Evolutionary conservation across 495 filamentous ascomycete species (phyloP).

Genomic region (Aspergillus indologenus): DNA sequence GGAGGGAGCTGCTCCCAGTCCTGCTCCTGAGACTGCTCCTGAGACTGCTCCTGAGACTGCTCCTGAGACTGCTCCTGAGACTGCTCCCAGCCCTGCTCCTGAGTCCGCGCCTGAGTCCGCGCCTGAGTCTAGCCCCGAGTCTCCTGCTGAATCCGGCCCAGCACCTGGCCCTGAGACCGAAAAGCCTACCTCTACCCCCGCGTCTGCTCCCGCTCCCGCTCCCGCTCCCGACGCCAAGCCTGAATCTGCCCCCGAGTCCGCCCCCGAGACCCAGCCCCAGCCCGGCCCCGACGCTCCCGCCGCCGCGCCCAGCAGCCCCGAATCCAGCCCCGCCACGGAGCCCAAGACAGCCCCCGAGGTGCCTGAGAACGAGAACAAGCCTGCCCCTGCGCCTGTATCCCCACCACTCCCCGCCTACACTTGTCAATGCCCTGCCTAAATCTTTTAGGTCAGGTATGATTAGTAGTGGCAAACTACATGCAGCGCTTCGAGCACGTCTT

Average conservation of each 20-base stretch:
- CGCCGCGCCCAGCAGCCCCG: background rate
- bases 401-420: constrained; percentile 8
- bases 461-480: too few relatives aligned
- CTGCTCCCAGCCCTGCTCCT: background rate
- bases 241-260: background rate
- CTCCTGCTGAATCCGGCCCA: background rate
- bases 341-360: background rate
- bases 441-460: background rate
- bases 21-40: background rate
- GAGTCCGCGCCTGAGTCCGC: background rate
- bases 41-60: background rate
- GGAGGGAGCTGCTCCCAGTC: background rate
- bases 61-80: background rate
- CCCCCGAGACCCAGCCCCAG: background rate
- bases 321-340: background rate
- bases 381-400: background rate
- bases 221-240: too few relatives aligned
- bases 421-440: constrained; percentile 8
- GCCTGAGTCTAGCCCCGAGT: background rate
- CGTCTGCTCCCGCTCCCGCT: background rate
- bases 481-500: too few relatives aligned
- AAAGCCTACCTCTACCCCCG: background rate
- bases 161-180: background rate
- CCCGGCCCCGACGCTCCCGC: background rate
- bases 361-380: background rate